These are phyloP conservation scores for Aspergillus oerlinghausenensis DNA, from an alignment of 2,329 filamentous ascomycete genomes.

Conservation along the genomic window DNA sequence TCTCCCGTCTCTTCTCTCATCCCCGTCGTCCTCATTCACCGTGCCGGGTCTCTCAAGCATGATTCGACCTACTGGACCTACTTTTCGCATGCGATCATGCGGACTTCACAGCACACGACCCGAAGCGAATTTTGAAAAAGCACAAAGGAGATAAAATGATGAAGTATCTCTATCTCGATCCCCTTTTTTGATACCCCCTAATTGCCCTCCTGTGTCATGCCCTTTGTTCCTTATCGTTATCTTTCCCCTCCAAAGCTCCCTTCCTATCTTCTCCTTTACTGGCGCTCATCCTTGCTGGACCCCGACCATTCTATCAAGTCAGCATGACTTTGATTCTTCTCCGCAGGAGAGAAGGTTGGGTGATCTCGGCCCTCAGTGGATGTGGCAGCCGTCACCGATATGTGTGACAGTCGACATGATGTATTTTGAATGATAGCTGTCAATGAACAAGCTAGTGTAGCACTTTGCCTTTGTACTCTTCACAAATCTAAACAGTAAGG, in stretches of 20 bases:
- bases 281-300: constrained; percentile 1
- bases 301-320: background rate
- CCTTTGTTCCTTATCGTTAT: background rate
- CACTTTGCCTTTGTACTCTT: background rate
- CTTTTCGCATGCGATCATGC: constrained; percentile 24
- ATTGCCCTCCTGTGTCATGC: constrained; percentile 3
- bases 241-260: background rate
- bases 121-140: constrained; percentile 13
- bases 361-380: constrained; percentile 11
- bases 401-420: constrained; percentile 21
- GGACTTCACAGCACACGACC: constrained; percentile 18
- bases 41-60: background rate
- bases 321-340: constrained; percentile 5
- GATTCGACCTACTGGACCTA: constrained; percentile 20
- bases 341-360: background rate
- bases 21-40: background rate
- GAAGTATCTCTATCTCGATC: constrained; percentile 8
- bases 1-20: background rate
- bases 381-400: constrained; percentile 33
- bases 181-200: constrained; percentile 23
- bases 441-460: constrained; percentile 7
- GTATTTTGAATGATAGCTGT: constrained; percentile 17
- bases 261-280: constrained; percentile 12
- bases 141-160: constrained; percentile 5
- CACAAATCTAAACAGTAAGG: background rate